These are phyloP conservation scores for Gynostemma pentaphyllum DNA, from an alignment of 306 rosid species.

Conservation along the genomic window DNA sequence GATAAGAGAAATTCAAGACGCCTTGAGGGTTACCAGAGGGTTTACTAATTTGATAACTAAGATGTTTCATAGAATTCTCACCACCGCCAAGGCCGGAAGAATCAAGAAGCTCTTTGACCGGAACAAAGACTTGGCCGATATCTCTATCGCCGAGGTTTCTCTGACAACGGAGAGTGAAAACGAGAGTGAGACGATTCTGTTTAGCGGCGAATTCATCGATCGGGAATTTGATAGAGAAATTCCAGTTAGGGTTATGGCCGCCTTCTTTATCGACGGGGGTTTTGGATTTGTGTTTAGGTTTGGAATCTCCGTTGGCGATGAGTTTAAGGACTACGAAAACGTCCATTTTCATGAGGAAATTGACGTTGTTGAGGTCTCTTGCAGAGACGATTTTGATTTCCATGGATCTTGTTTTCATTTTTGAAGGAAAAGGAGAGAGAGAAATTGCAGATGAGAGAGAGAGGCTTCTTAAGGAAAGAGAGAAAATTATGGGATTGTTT, in stretches of 20 bases:
- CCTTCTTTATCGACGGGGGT: constrained; percentile 28
- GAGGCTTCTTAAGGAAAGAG: neutral
- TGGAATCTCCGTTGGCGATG: constrained; percentile 26
- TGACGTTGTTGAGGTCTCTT: constrained; percentile 51
- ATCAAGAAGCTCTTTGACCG: constrained; percentile 47
- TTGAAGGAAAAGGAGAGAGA: neutral
- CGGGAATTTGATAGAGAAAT: constrained; percentile 31
- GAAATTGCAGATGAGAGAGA: neutral
- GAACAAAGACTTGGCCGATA: constrained; percentile 41
- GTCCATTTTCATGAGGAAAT: constrained; percentile 58
- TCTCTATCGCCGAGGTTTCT: constrained; percentile 40
- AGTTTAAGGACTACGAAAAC: constrained; percentile 53
- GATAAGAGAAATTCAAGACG: constrained; percentile 33
- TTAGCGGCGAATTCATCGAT: constrained; percentile 25
- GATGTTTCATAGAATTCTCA: constrained; percentile 19
- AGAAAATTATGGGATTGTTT: neutral
- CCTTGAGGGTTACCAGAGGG: constrained; percentile 52
- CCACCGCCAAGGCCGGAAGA: constrained; percentile 10
- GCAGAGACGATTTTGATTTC: constrained; percentile 65
- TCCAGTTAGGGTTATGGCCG: constrained; percentile 55
- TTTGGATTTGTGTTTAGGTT: constrained; percentile 16
- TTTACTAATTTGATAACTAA: constrained; percentile 41
- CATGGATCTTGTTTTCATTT: constrained; percentile 47
- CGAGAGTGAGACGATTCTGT: constrained; percentile 36
- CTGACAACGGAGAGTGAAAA: constrained; percentile 31